Evolutionary conservation across 2,329 filamentous ascomycete genomes (phyloP), one percentile per base, ranked within the genome.

Genomic region (Aspergillus carbonarius): DNA sequence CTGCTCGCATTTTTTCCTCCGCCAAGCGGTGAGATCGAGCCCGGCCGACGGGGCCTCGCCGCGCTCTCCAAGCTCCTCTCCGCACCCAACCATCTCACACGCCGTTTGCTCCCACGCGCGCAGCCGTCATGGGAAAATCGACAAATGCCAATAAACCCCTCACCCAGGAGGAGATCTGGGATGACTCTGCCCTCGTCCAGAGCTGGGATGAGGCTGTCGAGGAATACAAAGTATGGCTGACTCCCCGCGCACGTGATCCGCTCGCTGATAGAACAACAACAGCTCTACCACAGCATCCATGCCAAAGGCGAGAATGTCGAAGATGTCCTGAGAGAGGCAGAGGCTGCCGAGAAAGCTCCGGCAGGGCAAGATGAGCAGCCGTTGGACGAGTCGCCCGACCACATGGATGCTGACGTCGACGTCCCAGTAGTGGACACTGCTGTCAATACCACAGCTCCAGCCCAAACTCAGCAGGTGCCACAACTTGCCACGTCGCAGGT

Each of bases 211-310:
- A 92, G 56, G 92, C 92, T 18, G 76, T 95, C 13, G 82, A 87
- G 35, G 92, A 96, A 75, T 96, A 96, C 80, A 91, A 93, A 81
- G 92, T 93, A 70, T 58, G 75, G 73, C 5, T 35, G 39, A 30
- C 10, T 2, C 53, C 15, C 7, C 10, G 10, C 42, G 68, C 70
- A 74, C 72, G 67, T 73, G 67, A 71, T 63, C 52, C 47, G 37
- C 55, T 71, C 55, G 70, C 68, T 60, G 55, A 58, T 49, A 46
- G 47, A 35, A 60, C 30, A 44, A 57, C 18, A 49, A 56, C 63
- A 93, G 90, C 88, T 88, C 75, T 93, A 96, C 72, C 92, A 96
- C 76, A 93, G 90, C 78, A 88, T 96, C 60, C 86, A 91, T 63
- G 86, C 85, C 15, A 85, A 84, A 67, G 89, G 91, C 25, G 89